Conservation (phyloP, 805 yeast genomes). For the Metschnikowia drakensbergensis region DNA sequence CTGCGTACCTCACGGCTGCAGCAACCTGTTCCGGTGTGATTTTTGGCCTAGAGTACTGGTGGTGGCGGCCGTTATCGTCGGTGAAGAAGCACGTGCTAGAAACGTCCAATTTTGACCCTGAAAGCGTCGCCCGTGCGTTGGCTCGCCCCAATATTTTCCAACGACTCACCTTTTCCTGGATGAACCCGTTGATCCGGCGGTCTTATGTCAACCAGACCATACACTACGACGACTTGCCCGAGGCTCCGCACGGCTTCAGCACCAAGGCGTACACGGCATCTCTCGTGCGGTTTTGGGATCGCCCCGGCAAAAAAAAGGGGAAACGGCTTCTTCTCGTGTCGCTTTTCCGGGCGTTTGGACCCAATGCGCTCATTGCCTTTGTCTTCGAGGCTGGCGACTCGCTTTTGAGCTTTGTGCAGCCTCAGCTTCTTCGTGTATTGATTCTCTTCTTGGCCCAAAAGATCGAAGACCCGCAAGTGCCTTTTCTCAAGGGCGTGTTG, state of each 20-base stretch:
- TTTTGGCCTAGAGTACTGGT: constrained; percentile 36
- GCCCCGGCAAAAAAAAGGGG: constrained; percentile 5
- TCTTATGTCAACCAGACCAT: constrained; percentile 38
- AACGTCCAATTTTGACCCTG: constrained; percentile 10
- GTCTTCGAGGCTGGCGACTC: constrained; percentile 22
- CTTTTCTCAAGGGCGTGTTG: constrained; percentile 17
- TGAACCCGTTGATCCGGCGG: constrained; percentile 42
- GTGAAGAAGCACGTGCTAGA: not conserved
- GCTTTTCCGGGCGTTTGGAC: constrained; percentile 27
- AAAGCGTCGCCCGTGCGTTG: constrained; percentile 15
- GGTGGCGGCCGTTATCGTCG: constrained; percentile 32
- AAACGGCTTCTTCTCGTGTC: constrained; percentile 16
- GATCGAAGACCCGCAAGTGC: constrained; percentile 9
- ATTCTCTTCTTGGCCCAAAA: constrained; percentile 57
- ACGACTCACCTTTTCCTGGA: constrained; percentile 44
- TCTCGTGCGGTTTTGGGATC: constrained; percentile 19
- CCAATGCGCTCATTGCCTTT: constrained; percentile 20
- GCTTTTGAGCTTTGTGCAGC: constrained; percentile 61
- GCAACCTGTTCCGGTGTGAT: constrained; percentile 29
- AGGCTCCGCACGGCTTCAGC: constrained; percentile 24
- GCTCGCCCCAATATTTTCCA: constrained; percentile 33
- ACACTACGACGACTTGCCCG: constrained; percentile 25
- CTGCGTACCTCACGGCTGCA: constrained; percentile 4
- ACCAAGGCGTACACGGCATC: constrained; percentile 18
- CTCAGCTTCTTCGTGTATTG: constrained; percentile 68